Evolutionary conservation across 2,329 filamentous ascomycete species (phyloP).

Genomic region (Torrubiella hemipterigena): DNA sequence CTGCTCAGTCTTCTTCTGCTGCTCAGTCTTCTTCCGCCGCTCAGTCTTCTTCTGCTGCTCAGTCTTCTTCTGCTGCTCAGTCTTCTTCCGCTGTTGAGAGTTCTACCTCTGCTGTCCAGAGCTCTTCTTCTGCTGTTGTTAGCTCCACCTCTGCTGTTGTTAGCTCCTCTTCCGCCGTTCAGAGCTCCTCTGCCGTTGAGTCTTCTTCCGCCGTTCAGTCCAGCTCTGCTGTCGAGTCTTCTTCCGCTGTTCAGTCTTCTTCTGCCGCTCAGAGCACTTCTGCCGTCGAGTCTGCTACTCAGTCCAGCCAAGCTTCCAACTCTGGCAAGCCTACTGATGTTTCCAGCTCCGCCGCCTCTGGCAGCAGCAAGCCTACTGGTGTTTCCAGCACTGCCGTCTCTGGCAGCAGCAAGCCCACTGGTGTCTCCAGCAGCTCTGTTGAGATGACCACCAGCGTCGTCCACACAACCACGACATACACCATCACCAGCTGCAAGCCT

Average conservation of each 20-base stretch:
- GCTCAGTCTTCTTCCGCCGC: background rate
- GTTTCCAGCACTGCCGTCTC: background rate
- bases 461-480: background rate
- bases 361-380: background rate
- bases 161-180: background rate
- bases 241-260: background rate
- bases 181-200: background rate
- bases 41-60: background rate
- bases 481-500: constrained; percentile 42
- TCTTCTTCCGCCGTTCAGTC: background rate
- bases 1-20: background rate
- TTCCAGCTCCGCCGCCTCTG: no score
- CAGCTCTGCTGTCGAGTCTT: background rate
- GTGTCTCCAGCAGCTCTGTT: background rate
- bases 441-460: constrained; percentile 16
- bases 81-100: background rate
- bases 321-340: no score
- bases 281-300: no score
- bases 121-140: constrained; percentile 1
- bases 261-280: no score
- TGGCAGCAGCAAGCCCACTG: background rate
- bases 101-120: constrained; percentile 3
- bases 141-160: background rate
- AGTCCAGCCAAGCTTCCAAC: no score
- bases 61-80: background rate